These are phyloP conservation scores for Irineochytrium annulatum DNA, from an alignment of 192 early-diverging fungal species.

Conservation along the genomic window DNA sequence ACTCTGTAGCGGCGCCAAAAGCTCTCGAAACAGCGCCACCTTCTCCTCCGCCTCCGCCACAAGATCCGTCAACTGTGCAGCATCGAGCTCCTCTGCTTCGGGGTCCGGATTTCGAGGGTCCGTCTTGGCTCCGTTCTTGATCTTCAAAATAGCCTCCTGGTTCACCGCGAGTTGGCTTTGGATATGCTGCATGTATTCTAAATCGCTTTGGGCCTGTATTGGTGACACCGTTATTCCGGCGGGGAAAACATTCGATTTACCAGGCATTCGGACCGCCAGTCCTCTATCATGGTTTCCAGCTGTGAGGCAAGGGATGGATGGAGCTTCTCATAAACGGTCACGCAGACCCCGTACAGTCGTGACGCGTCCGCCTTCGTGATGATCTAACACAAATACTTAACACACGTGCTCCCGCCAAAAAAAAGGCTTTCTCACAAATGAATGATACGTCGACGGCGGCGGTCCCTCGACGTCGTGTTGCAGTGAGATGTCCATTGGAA, in stretches of 20 bases:
- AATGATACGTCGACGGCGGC: slow-evolving; percentile 43
- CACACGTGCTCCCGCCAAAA: neutral
- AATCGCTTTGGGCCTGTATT: slow-evolving; percentile 21
- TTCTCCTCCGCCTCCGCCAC: slow-evolving; percentile 64
- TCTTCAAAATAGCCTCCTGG: slow-evolving; percentile 39
- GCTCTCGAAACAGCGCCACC: slow-evolving; percentile 55
- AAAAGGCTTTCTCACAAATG: slow-evolving; percentile 37
- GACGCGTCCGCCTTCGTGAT: slow-evolving; percentile 38
- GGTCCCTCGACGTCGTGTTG: slow-evolving; percentile 22
- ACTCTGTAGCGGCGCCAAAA: slow-evolving; percentile 56
- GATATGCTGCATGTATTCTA: slow-evolving; percentile 46
- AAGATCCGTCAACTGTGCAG: slow-evolving; percentile 7
- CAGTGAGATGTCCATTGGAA: slow-evolving; percentile 47
- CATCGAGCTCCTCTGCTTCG: neutral
- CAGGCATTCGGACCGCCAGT: slow-evolving; percentile 27
- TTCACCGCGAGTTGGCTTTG: slow-evolving; percentile 39
- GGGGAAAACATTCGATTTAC: slow-evolving; percentile 11
- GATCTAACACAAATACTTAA: slow-evolving; percentile 23
- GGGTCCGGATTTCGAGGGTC: neutral
- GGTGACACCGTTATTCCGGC: neutral
- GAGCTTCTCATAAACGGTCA: slow-evolving; percentile 39
- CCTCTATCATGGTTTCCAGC: slow-evolving; percentile 31
- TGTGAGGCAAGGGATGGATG: slow-evolving; percentile 26
- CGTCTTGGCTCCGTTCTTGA: slow-evolving; percentile 12
- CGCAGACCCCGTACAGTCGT: slow-evolving; percentile 43